A percentile compares a stretch with the other conserved stretches of the same genome.
Conservation (phyloP, 306 rosid species). For the Medicago truncatula region MtrunA17r5.0-ANR NC_053045.1:46938001-46938500, state of each 20-base stretch:
- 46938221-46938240: constrained; percentile 81
- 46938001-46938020: constrained; percentile 79
- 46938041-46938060: constrained; percentile 67
- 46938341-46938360: constrained; percentile 68
- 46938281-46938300: constrained; percentile 70
- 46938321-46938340: constrained; percentile 66
- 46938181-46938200: constrained; percentile 81
- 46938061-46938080: constrained; percentile 75
- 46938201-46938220: constrained; percentile 79
- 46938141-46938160: constrained; percentile 95
- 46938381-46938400: constrained; percentile 92
- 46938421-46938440: constrained; percentile 33
- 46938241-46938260: constrained; percentile 53
- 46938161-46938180: constrained; percentile 54
- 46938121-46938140: constrained; percentile 82
- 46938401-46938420: constrained; percentile 77
- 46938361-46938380: constrained; percentile 72
- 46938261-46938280: constrained; percentile 55
- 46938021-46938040: constrained; percentile 89
- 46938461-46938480: constrained; percentile 77
- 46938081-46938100: constrained; percentile 72
- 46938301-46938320: constrained; percentile 72
- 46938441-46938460: constrained; percentile 58
- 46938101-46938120: constrained; percentile 42
- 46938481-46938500: constrained; percentile 55